Evolutionary conservation across 2,329 filamentous ascomycete genomes (phyloP).

Genomic region (Rhinocladiella mackenziei): DNA sequence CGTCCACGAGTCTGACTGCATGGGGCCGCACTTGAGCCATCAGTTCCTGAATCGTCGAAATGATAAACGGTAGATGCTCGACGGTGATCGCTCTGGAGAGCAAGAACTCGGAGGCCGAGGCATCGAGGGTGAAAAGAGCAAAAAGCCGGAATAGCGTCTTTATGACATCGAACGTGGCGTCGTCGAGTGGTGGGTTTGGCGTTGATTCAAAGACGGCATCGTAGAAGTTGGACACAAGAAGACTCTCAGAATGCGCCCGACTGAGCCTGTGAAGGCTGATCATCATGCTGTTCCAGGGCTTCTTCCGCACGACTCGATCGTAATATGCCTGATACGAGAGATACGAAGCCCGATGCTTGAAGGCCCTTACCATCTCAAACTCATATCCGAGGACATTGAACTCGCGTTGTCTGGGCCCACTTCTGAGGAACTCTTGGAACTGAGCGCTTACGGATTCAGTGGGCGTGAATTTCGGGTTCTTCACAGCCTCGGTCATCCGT

Average conservation of each 20-base stretch:
- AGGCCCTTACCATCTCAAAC: constrained; percentile 42
- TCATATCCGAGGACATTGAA: constrained; percentile 36
- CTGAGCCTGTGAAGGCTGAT: constrained; percentile 34
- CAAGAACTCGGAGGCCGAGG: constrained; percentile 44
- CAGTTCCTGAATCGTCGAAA: constrained; percentile 42
- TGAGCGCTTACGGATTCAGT: constrained; percentile 41
- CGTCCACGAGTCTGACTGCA: constrained; percentile 50
- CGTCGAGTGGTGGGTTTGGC: constrained; percentile 29
- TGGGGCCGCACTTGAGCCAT: constrained; percentile 50
- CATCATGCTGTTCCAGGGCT: constrained; percentile 46
- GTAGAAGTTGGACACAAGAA: constrained; percentile 48
- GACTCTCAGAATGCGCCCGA: constrained; percentile 47
- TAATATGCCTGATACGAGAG: constrained; percentile 41
- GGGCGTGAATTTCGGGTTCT: constrained; percentile 33
- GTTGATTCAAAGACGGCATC: constrained; percentile 34
- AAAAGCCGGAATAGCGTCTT: constrained; percentile 47
- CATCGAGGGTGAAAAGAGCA: constrained; percentile 47
- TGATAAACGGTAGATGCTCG: constrained; percentile 41
- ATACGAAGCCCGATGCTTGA: constrained; percentile 44
- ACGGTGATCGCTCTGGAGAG: constrained; percentile 42
- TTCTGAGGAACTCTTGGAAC: constrained; percentile 39
- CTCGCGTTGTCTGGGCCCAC: constrained; percentile 26
- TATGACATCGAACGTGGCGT: constrained; percentile 35
- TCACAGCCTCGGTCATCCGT: constrained; percentile 45
- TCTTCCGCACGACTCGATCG: constrained; percentile 44